Conservation (phyloP, 140 eudicot genomes). For the Oenanthe javanica region DNA sequence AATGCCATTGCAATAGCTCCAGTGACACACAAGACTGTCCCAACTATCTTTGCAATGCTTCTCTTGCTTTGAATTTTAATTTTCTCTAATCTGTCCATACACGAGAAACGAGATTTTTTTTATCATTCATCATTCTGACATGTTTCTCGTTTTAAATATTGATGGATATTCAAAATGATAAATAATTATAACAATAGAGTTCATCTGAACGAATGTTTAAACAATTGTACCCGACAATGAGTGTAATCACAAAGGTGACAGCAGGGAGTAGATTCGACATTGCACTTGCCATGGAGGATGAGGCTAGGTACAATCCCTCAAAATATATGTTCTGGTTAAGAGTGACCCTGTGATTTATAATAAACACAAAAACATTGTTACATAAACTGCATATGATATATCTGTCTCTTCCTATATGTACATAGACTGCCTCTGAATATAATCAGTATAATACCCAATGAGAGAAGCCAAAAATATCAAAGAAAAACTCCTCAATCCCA, state of each 20-base stretch:
- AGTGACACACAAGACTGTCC: slow-evolving; percentile 57
- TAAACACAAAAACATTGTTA: background rate
- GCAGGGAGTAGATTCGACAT: slow-evolving; percentile 77
- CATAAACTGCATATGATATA: background rate
- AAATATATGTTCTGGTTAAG: slow-evolving; percentile 53
- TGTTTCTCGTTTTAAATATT: background rate
- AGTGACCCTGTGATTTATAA: slow-evolving; percentile 44
- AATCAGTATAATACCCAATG: slow-evolving; percentile 38
- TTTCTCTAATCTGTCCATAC: slow-evolving; percentile 49
- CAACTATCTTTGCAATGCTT: slow-evolving; percentile 58
- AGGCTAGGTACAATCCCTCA: slow-evolving; percentile 67
- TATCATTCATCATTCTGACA: background rate
- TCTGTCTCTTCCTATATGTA: too few relatives aligned
- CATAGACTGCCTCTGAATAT: background rate
- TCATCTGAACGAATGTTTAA: background rate
- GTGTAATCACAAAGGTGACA: slow-evolving; percentile 62
- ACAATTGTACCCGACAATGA: slow-evolving; percentile 43
- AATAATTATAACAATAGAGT: background rate
- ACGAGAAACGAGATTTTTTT: background rate
- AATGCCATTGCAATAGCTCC: slow-evolving; percentile 67
- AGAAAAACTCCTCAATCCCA: slow-evolving; percentile 62
- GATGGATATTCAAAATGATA: background rate
- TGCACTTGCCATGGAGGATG: slow-evolving; percentile 75
- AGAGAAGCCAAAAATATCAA: slow-evolving; percentile 56
- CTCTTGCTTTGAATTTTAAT: slow-evolving; percentile 48